These are phyloP conservation scores for Astrocystis sublimbata DNA, from an alignment of 495 filamentous ascomycete genomes.

Conservation along the genomic window DNA sequence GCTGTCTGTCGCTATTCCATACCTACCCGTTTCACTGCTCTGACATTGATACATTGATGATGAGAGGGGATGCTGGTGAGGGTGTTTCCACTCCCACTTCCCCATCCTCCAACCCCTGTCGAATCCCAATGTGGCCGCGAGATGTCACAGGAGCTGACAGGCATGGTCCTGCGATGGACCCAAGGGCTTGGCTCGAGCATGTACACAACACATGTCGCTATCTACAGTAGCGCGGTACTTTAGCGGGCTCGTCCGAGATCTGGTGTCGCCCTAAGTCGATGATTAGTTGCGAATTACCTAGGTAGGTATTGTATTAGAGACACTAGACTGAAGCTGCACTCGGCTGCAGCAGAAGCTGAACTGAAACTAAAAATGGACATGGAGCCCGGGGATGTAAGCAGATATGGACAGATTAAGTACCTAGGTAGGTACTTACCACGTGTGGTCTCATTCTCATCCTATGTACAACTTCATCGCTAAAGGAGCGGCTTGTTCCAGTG, in stretches of 20 bases:
- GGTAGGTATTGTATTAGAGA: background rate
- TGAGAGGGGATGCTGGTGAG: background rate
- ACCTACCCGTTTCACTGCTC: background rate
- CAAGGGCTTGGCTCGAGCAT: slow-evolving; percentile 8
- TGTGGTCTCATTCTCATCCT: too few relatives aligned
- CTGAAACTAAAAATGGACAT: too few relatives aligned
- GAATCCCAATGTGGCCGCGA: background rate
- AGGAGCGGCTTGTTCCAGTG: background rate
- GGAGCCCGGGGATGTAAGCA: too few relatives aligned
- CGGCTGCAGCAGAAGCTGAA: too few relatives aligned
- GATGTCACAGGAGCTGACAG: too few relatives aligned
- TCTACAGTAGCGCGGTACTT: too few relatives aligned
- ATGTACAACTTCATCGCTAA: background rate
- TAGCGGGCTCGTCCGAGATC: background rate
- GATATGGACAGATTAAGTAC: too few relatives aligned
- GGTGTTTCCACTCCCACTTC: background rate
- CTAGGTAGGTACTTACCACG: too few relatives aligned
- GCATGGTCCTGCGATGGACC: slow-evolving; percentile 1
- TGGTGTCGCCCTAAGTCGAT: background rate
- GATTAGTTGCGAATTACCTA: background rate
- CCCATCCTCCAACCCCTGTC: background rate
- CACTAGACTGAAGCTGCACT: too few relatives aligned
- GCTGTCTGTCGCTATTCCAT: background rate
- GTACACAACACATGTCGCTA: too few relatives aligned
- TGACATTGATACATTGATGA: background rate